Percentiles rank a stretch among this genome's conserved stretches.
Evolutionary conservation across 768 basidiomycete species (phyloP).

Genomic region (Leucocoprinus birnbaumii): DNA sequence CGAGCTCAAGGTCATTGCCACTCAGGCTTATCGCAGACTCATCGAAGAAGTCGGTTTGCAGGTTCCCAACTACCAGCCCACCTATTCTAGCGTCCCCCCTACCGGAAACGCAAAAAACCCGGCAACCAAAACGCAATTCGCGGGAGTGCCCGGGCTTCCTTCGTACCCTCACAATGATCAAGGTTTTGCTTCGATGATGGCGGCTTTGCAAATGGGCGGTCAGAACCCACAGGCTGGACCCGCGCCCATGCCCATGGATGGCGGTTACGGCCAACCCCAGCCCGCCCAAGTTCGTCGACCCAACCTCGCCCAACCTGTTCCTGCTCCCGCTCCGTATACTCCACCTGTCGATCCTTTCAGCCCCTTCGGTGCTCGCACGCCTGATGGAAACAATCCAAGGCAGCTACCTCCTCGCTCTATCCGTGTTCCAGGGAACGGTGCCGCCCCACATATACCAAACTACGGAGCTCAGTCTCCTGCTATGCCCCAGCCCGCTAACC

Average conservation of each 20-base stretch:
- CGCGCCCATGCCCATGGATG: conserved; percentile 51
- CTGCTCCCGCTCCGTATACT: conserved; percentile 30
- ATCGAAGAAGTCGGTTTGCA: conserved; percentile 95
- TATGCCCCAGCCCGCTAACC: conserved; percentile 50
- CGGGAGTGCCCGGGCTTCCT: conserved; percentile 69
- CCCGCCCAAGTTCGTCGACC: conserved; percentile 33
- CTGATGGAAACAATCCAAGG: conserved; percentile 45
- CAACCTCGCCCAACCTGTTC: conserved; percentile 23
- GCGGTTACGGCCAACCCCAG: conserved; percentile 43
- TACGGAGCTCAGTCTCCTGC: conserved; percentile 64
- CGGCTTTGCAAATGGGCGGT: conserved; percentile 86
- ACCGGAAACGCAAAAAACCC: conserved; percentile 59
- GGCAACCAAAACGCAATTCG: conserved; percentile 46
- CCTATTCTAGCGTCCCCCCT: conserved; percentile 61
- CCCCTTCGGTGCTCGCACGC: conserved; percentile 45
- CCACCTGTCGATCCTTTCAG: conserved; percentile 46
- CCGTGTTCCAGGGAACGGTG: conserved; percentile 40
- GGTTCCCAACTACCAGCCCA: conserved; percentile 83
- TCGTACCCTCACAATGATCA: conserved; percentile 82
- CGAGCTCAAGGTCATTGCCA: conserved; percentile 89
- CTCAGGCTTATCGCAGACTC: conserved; percentile 89
- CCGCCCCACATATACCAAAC: conserved; percentile 21
- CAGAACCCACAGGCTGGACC: conserved; percentile 82
- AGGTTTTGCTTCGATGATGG: conserved; percentile 90
- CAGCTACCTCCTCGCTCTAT: conserved; percentile 48